A percentile compares a stretch with the other conserved stretches of the same genome.
These are phyloP conservation scores for Dendrothele bispora DNA, from an alignment of 768 basidiomycete genomes.

Conservation along the genomic window DNA sequence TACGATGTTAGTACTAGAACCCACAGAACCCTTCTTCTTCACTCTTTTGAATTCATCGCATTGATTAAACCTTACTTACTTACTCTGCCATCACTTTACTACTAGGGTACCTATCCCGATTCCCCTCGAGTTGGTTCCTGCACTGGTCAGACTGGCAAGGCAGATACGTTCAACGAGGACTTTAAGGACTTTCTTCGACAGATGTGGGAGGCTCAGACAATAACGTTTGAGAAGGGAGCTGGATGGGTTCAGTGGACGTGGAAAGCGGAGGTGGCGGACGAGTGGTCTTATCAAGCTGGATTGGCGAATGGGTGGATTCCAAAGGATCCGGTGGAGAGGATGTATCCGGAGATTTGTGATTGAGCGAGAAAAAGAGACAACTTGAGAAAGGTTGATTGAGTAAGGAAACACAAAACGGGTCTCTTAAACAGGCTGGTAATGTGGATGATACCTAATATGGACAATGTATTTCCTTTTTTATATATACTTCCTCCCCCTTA, in stretches of 20 bases:
- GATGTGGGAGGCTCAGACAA: conserved; percentile 84
- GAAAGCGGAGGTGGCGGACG: conserved; percentile 82
- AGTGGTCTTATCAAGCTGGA: conserved; percentile 89
- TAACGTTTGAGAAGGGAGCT: conserved; percentile 63
- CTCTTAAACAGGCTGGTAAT: too few species aligned
- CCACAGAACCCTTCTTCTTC: background rate
- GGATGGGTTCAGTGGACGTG: conserved; percentile 87
- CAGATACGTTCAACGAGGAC: conserved; percentile 65
- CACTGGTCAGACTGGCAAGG: conserved; percentile 69
- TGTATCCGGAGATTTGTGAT: conserved; percentile 64
- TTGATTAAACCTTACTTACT: background rate
- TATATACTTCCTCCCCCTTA: too few species aligned
- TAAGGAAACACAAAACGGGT: too few species aligned
- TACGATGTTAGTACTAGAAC: conserved; percentile 52
- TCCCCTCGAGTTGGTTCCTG: conserved; percentile 75
- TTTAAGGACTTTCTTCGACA: conserved; percentile 84
- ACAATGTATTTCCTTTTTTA: too few species aligned
- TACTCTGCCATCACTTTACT: background rate
- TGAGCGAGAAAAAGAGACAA: too few species aligned
- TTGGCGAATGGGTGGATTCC: conserved; percentile 81
- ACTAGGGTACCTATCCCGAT: conserved; percentile 49
- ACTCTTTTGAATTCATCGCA: background rate
- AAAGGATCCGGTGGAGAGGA: conserved; percentile 40
- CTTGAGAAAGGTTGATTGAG: too few species aligned
- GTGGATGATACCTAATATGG: too few species aligned